A percentile compares a stretch with the other conserved stretches of the same genome.
Conservation (phyloP, 352 stramenopile species). For the Phytophthora boehmeriae region DNA sequence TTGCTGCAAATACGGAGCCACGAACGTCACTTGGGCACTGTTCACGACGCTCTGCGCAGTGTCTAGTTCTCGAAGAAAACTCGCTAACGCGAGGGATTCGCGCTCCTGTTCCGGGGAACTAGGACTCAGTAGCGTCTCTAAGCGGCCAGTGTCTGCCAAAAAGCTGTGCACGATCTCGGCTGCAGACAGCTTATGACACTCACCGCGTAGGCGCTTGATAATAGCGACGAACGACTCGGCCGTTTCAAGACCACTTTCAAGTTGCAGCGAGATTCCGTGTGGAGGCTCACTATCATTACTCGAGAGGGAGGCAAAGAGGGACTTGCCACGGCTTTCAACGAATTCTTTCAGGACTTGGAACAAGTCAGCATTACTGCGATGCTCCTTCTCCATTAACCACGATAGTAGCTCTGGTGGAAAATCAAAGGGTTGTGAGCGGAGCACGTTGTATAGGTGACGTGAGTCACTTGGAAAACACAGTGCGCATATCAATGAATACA, state of each 20-base stretch:
- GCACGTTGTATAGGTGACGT: conserved; percentile 77
- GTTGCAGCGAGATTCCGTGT: conserved; percentile 8
- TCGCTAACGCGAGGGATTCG: conserved; percentile 63
- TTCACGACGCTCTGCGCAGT: conserved; percentile 59
- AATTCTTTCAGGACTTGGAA: conserved; percentile 60
- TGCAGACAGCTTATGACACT: conserved; percentile 60
- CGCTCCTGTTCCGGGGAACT: conserved; percentile 53
- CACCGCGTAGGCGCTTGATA: conserved; percentile 42
- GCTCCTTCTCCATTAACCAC: conserved; percentile 68
- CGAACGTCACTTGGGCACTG: conserved; percentile 65
- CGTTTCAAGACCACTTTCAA: conserved; percentile 33
- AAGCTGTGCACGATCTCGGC: conserved; percentile 70
- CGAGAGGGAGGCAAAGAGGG: conserved; percentile 17
- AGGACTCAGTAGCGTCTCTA: conserved; percentile 55
- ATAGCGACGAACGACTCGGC: conserved; percentile 45
- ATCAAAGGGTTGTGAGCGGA: conserved; percentile 65
- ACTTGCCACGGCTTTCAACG: conserved; percentile 39
- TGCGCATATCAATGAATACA: conserved; percentile 74
- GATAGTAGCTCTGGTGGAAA: conserved; percentile 67
- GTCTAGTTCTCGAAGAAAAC: conserved; percentile 71
- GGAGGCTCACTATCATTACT: conserved; percentile 16
- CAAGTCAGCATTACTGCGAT: conserved; percentile 51
- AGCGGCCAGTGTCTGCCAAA: conserved; percentile 52
- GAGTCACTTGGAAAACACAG: conserved; percentile 73
- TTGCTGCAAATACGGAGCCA: conserved; percentile 76